A percentile compares a stretch with the other conserved stretches of the same genome.
These are phyloP conservation scores for Colletotrichum costaricense DNA, from an alignment of 2,329 filamentous ascomycete species.

Conservation along the genomic window DNA sequence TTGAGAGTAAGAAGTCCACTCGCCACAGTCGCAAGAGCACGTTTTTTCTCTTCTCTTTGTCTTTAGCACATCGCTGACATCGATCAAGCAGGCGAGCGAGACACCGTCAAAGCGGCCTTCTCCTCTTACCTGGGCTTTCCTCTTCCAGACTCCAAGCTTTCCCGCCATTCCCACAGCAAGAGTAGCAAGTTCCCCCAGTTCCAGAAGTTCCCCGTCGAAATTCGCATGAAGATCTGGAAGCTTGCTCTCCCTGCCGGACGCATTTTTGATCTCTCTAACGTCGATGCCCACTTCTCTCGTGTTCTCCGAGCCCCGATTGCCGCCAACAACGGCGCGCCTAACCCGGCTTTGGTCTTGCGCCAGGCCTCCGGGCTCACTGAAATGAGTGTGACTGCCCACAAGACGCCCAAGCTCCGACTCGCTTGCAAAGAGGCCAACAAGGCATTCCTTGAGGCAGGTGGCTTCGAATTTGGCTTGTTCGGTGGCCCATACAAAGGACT, in stretches of 20 bases:
- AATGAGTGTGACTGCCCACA: constrained; percentile 23
- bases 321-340: background rate
- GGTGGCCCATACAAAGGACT: constrained; percentile 27
- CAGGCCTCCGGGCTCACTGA: constrained; percentile 25
- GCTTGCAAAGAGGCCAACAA: constrained; percentile 30
- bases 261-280: constrained; percentile 27
- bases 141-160: background rate
- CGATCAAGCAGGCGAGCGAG: constrained; percentile 14
- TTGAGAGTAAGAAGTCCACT: constrained; percentile 27
- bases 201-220: constrained; percentile 29
- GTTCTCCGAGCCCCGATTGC: constrained; percentile 12
- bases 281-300: constrained; percentile 26
- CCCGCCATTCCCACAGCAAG: constrained; percentile 11
- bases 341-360: constrained; percentile 5
- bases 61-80: constrained; percentile 7
- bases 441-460: constrained; percentile 23
- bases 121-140: constrained; percentile 13
- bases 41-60: background rate
- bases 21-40: background rate
- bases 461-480: constrained; percentile 36
- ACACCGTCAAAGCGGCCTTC: constrained; percentile 4
- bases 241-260: constrained; percentile 28
- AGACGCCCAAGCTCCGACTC: constrained; percentile 33
- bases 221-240: constrained; percentile 37
- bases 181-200: constrained; percentile 23